Base-by-base conservation (phyloP, 306 rosid genomes). In the Ammopiptanthus mongolicus region DNA sequence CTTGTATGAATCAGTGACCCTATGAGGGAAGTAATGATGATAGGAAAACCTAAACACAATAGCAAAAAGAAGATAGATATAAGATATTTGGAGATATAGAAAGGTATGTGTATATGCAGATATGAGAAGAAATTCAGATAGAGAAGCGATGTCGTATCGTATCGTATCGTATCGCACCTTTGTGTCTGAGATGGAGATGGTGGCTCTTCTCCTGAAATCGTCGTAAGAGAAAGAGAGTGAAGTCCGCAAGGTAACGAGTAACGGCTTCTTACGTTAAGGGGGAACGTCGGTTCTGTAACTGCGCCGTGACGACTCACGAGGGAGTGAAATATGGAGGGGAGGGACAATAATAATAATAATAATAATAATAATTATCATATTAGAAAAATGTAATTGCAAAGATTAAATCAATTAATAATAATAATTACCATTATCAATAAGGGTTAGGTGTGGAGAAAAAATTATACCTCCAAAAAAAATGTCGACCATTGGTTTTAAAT, bases 211-310 rank as follows among this genome's bases (percentile, higher is more conserved):
- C 42, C 44, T 73, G 77, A 84, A 41, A 33, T 63, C 19, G 71
- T 34, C 8, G 70, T 44, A n/a, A n/a, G n/a, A n/a, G n/a, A 25
- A 61, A 36, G 77, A 23, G 77, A 76, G 77, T 46, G 88, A 85
- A 33, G 75, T 73, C 89, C 87, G 89, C 88, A 84, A 86, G 89
- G 82, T 78, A 85, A 86, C 81, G 71, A 52, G 78, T 72, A 79
- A 79, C 83, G 62, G 78, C 74, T 9, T 80, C 68, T 10, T 28
- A 41, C 65, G 78, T 56, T 55, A 28, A 77, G 73, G 81, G 81
- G 39, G 51, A 75, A 83, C 76, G 76, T 71, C 67, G 44, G 77
- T 80, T 62, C 69, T 57, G 61, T 77, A 82, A 82, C 82, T 77
- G 85, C 88, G 85, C 91, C 95, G 85, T 56, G 83, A 70, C 58